Base-by-base conservation (phyloP, 1,139 yeast species). In the Nadsonia starkeyi-henricii region DNA sequence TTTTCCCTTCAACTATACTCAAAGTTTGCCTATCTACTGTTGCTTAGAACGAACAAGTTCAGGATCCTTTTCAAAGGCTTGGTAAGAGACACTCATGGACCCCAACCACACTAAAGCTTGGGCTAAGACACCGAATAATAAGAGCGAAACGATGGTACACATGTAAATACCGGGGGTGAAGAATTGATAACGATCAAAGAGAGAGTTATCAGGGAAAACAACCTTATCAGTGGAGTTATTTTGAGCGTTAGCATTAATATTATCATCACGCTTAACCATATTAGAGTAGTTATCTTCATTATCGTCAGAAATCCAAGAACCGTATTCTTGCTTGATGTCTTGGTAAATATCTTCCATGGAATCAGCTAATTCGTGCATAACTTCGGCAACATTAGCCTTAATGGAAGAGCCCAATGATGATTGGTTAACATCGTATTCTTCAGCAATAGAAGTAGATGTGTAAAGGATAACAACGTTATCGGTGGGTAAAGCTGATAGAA, bases 141-240 rank as follows among this genome's bases (percentile, higher is more conserved):
- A 64, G 41, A 74, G 64, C 2, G 80, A 67, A 21, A 81, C 81
- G 50, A 84, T 65, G 50, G 77, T 66, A 47, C 78, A 71, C 81
- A 78, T 79, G 73, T 81, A 81, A 54, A 84, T 71, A 19, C 89
- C 94, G 13, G 75, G 71, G n/a, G 77, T 65, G 58, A 76, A 73
- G 58, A 74, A 76, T 49, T 69, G 67, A 59, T 75, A 76, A 49
- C 68, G 66, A 48, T 71, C 70, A 58, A 75, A 74, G 48, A 76
- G 57, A 17, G 65, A 59, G 41, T 49, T 44, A 42, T 19, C 23
- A 18, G 28, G 18, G 39, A 33, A 13, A 33, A 50, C 49, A 28
- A 20, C 47, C 28, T 36, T 45, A 17, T 53, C 53, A 45, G 53
- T 45, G 37, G 44, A 41, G 28, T 26, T 44, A 17, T 47, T 41